Evolutionary conservation across 2,329 filamentous ascomycete genomes (phyloP).

Genomic region (Talaromyces albobiverticillius): DNA sequence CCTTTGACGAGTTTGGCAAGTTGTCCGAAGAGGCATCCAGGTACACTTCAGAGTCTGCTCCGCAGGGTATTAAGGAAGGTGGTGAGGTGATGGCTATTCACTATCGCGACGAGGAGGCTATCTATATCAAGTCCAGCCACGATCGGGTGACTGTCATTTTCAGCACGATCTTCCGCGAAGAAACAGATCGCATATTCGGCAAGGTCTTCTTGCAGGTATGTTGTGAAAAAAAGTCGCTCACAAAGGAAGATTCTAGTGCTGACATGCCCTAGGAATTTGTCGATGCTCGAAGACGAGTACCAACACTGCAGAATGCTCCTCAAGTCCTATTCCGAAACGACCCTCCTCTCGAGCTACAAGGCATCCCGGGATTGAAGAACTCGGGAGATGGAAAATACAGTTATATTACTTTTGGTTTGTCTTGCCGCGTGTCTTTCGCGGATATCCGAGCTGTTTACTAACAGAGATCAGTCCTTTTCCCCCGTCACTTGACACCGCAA

Average conservation of each 20-base stretch:
- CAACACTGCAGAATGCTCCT: slow-evolving; percentile 92
- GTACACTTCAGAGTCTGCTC: slow-evolving; percentile 90
- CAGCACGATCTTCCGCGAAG: slow-evolving; percentile 95
- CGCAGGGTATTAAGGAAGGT: slow-evolving; percentile 83
- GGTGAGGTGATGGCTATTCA: slow-evolving; percentile 94
- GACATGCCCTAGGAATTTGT: slow-evolving; percentile 70
- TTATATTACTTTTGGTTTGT: slow-evolving; percentile 93
- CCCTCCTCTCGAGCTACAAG: slow-evolving; percentile 85
- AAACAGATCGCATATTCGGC: slow-evolving; percentile 95
- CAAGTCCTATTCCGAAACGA: slow-evolving; percentile 97
- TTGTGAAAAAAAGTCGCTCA: not conserved
- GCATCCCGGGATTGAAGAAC: slow-evolving; percentile 75
- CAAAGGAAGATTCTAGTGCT: too few relatives aligned
- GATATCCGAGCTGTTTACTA: slow-evolving; percentile 16
- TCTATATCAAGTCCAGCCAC: slow-evolving; percentile 96
- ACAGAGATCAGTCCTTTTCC: slow-evolving; percentile 73
- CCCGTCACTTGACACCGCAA: slow-evolving; percentile 85
- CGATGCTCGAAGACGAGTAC: slow-evolving; percentile 76
- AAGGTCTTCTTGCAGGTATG: slow-evolving; percentile 86
- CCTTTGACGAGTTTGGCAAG: slow-evolving; percentile 87
- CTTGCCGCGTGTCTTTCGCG: not conserved
- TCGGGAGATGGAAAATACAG: slow-evolving; percentile 81
- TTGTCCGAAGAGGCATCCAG: slow-evolving; percentile 85
- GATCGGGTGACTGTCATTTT: slow-evolving; percentile 99
- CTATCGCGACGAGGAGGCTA: slow-evolving; percentile 97